Percentiles rank a stretch among this genome's conserved stretches.
These are phyloP conservation scores for Erysimum cheiri DNA, from an alignment of 441 rosid genomes.

Conservation along the genomic window DNA sequence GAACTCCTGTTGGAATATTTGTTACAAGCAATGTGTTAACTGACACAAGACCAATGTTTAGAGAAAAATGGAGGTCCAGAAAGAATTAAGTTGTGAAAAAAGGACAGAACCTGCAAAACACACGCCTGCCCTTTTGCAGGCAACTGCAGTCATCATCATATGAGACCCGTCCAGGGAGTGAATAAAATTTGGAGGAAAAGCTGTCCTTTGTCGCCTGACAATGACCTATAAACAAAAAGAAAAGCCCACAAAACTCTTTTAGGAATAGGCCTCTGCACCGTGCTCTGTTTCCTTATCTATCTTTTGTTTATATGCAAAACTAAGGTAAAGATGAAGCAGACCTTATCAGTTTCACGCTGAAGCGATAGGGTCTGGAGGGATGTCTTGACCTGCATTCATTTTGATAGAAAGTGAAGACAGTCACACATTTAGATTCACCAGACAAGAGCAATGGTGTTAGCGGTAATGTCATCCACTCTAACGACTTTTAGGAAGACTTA, in stretches of 20 bases:
- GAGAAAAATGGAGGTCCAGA: slow-evolving; percentile 12
- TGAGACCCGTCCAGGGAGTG: slow-evolving; percentile 99
- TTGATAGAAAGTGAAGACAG: slow-evolving; percentile 20
- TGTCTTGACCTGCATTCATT: slow-evolving; percentile 80
- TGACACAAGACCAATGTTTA: slow-evolving; percentile 39
- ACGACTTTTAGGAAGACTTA: slow-evolving; percentile 49
- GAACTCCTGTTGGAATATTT: slow-evolving; percentile 74
- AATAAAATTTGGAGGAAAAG: slow-evolving; percentile 98
- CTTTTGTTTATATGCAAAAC: slow-evolving; percentile 20
- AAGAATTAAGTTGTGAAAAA: slow-evolving; percentile 11
- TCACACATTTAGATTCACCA: slow-evolving; percentile 14
- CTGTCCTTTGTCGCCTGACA: slow-evolving; percentile 87
- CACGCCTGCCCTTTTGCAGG: slow-evolving; percentile 89
- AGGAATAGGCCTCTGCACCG: slow-evolving; percentile 9
- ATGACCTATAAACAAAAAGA: slow-evolving; percentile 58
- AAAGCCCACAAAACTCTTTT: slow-evolving; percentile 19
- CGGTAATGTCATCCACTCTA: slow-evolving; percentile 10
- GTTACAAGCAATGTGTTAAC: slow-evolving; percentile 12
- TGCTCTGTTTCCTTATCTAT: slow-evolving; percentile 15
- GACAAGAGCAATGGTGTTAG: slow-evolving; percentile 5
- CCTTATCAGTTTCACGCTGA: slow-evolving; percentile 93
- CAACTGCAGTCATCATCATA: slow-evolving; percentile 99
- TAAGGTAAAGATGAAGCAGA: slow-evolving; percentile 42
- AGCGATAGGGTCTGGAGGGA: slow-evolving; percentile 92
- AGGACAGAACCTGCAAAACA: slow-evolving; percentile 79